A percentile compares a stretch with the other conserved stretches of the same genome.
phyloP scores from a whole-genome alignment of 2,329 filamentous ascomycete genomes.

The Chrysosphaeria jannelii region DNA sequence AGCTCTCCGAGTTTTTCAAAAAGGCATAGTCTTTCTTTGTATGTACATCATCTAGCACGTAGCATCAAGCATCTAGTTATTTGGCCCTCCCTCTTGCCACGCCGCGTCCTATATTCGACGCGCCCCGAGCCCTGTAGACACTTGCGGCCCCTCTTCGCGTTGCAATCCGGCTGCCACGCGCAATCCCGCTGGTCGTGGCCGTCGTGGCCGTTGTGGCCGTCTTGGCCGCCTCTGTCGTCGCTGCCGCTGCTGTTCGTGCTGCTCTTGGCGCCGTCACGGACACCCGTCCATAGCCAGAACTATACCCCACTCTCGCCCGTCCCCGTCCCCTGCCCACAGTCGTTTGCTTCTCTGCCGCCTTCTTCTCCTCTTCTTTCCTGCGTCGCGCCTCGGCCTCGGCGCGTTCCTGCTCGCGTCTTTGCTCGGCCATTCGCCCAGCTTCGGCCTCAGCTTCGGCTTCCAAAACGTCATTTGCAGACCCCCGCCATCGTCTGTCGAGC shows the following conservation, averaged over 20 bases:
- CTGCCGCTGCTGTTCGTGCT: too few relatives aligned
- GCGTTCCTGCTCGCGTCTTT: conserved; percentile 53
- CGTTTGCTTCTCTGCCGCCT: too few relatives aligned
- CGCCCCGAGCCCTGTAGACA: background rate
- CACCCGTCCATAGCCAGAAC: too few relatives aligned
- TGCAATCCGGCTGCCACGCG: too few relatives aligned
- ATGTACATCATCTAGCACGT: conserved; percentile 2
- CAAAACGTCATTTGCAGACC: conserved; percentile 58
- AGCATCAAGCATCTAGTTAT: background rate
- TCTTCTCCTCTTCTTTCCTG: too few relatives aligned
- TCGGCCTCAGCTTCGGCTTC: conserved; percentile 67
- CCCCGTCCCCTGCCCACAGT: too few relatives aligned
- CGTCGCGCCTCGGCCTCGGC: conserved; percentile 39
- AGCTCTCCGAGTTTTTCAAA: conserved; percentile 80
- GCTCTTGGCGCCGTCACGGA: too few relatives aligned
- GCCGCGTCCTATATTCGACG: conserved; percentile 2
- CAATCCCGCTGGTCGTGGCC: conserved; percentile 2
- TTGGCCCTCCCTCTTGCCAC: background rate
- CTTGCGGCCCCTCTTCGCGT: too few relatives aligned
- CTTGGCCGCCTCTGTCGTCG: too few relatives aligned
- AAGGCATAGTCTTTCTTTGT: conserved; percentile 18
- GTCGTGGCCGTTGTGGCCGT: conserved; percentile 1
- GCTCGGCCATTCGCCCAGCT: conserved; percentile 45
- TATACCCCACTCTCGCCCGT: too few relatives aligned
- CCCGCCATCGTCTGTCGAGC: conserved; percentile 67